A percentile compares a stretch with the other conserved stretches of the same genome.
Evolutionary conservation across 345 rosid genomes (phyloP).

Genomic region (Arabidopsis arenosa): DNA sequence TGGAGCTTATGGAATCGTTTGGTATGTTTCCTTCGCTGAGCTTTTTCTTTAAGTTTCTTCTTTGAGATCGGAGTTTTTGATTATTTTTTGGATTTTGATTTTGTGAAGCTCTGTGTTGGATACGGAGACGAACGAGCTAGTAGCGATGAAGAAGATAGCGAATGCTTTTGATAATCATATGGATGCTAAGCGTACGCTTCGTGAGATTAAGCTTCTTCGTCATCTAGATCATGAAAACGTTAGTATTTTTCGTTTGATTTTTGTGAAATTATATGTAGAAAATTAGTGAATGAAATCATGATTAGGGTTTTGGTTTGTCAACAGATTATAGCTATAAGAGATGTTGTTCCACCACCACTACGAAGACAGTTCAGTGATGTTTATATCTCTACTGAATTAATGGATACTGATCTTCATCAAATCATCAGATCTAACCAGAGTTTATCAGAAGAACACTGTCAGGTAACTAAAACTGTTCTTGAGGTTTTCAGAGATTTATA

Average conservation of each 20-base stretch:
- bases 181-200: constrained; percentile 99
- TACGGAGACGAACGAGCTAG: constrained; percentile 88
- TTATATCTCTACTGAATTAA: constrained; percentile 78
- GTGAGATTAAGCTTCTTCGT: constrained; percentile 94
- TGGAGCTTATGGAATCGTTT: constrained; percentile 97
- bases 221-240: constrained; percentile 99
- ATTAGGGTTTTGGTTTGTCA: constrained; percentile 5
- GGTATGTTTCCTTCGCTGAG: constrained; percentile 51
- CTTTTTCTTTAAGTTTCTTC: not conserved
- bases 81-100: not conserved
- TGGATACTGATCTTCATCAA: constrained; percentile 99
- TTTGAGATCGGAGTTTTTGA: not conserved
- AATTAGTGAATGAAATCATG: not conserved
- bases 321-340: constrained; percentile 83
- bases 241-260: constrained; percentile 10
- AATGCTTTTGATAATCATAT: constrained; percentile 92
- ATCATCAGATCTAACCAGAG: constrained; percentile 87
- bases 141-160: constrained; percentile 97
- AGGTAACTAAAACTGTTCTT: constrained; percentile 55
- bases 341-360: constrained; percentile 92
- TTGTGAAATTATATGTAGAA: constrained; percentile 1
- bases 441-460: constrained; percentile 94
- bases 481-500: not conserved
- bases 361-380: constrained; percentile 87
- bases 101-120: constrained; percentile 81